Percentiles rank a stretch among this genome's conserved stretches.
These are phyloP conservation scores for Linum trigynum DNA, from an alignment of 345 rosid genomes.

Conservation along the genomic window DNA sequence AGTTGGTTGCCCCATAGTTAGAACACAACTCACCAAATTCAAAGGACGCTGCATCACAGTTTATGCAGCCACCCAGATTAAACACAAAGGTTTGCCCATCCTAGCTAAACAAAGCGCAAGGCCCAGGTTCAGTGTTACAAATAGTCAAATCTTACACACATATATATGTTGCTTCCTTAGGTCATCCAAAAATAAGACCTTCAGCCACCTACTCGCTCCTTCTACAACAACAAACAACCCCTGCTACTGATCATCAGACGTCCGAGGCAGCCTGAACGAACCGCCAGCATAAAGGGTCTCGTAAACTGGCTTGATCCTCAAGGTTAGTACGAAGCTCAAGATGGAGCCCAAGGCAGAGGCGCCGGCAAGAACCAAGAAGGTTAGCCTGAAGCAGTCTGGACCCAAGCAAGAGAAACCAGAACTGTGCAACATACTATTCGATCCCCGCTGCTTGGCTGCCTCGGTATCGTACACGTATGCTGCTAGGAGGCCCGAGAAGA, in stretches of 20 bases:
- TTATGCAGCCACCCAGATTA: too few species aligned
- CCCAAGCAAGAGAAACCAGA: slow-evolving; percentile 39
- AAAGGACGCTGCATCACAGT: too few species aligned
- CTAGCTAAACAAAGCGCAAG: too few species aligned
- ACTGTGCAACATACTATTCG: slow-evolving; percentile 8
- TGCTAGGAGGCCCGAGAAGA: slow-evolving; percentile 56
- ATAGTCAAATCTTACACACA: too few species aligned
- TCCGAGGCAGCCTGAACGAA: slow-evolving; percentile 43
- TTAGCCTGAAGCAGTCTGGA: slow-evolving; percentile 57
- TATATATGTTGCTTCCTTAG: too few species aligned
- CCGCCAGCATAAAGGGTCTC: slow-evolving; percentile 52
- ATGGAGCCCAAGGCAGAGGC: slow-evolving; percentile 37
- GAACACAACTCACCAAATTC: too few species aligned
- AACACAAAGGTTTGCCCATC: too few species aligned
- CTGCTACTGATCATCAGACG: slow-evolving; percentile 4
- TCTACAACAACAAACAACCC: too few species aligned
- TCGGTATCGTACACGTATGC: slow-evolving; percentile 49
- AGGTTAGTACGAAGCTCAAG: slow-evolving; percentile 32
- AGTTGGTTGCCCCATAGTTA: too few species aligned
- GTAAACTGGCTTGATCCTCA: slow-evolving; percentile 50
- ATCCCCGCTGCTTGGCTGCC: slow-evolving; percentile 43
- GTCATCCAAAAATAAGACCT: too few species aligned
- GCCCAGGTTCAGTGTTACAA: too few species aligned
- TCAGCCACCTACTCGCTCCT: too few species aligned
- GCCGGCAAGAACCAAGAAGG: slow-evolving; percentile 48